Percentiles rank a stretch among this genome's conserved stretches.
Evolutionary conservation across 2,329 filamentous ascomycete species (phyloP).

Genomic region (Xylariaceae sp.): DNA sequence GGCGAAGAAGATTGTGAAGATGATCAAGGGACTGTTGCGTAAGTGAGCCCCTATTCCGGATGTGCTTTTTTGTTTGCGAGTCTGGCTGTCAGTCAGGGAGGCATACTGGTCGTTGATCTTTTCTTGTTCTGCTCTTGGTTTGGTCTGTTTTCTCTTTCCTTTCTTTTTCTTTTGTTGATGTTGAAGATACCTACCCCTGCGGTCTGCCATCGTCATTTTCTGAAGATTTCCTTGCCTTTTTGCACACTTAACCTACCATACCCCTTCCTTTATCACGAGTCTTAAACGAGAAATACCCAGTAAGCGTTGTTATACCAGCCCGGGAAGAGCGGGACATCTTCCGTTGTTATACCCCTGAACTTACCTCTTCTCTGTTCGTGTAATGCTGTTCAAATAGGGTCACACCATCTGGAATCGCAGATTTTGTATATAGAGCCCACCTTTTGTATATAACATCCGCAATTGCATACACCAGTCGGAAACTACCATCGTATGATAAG

Average conservation of each 20-base stretch:
- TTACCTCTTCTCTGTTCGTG: not conserved
- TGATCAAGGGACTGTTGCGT: constrained; percentile 10
- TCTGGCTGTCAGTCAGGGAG: too few relatives aligned
- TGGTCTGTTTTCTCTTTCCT: too few relatives aligned
- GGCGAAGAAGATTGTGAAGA: constrained; percentile 9
- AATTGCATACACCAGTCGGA: not conserved
- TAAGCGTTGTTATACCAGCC: not conserved
- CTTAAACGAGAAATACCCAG: not conserved
- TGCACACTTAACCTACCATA: not conserved
- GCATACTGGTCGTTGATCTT: too few relatives aligned
- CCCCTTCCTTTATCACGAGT: not conserved
- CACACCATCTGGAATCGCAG: not conserved
- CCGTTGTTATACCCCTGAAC: not conserved
- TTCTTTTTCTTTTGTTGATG: not conserved
- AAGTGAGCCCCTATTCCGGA: constrained; percentile 4
- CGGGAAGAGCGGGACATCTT: not conserved
- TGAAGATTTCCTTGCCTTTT: not conserved
- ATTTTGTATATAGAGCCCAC: not conserved
- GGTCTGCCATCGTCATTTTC: not conserved
- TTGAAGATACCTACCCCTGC: not conserved
- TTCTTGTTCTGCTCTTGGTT: too few relatives aligned
- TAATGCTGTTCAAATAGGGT: not conserved
- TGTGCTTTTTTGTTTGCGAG: too few relatives aligned
- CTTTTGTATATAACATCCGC: not conserved
- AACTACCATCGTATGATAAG: not conserved